Conservation (phyloP, 73 alveolate genomes). For the Paramecium pentaurelia region DNA sequence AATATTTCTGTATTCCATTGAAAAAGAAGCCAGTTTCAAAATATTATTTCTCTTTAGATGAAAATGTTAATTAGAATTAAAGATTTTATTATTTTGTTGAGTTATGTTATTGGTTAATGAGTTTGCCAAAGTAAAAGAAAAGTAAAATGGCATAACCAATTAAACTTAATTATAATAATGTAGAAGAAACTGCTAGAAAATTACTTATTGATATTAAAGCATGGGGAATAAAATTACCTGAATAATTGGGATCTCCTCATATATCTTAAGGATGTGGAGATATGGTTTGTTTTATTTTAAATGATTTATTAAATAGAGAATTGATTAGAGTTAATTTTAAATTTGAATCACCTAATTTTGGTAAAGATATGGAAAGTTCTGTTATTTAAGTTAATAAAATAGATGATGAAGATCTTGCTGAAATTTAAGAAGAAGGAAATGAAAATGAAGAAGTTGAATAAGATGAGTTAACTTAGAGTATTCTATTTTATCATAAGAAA, state of each 20-base stretch:
- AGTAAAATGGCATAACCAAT: slow-evolving; percentile 14
- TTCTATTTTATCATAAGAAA: slow-evolving; percentile 28
- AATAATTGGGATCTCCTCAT: slow-evolving; percentile 46
- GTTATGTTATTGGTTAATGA: slow-evolving; percentile 79
- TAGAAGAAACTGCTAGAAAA: slow-evolving; percentile 62
- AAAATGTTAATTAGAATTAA: slow-evolving; percentile 42
- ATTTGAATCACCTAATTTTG: slow-evolving; percentile 65
- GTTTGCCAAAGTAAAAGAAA: slow-evolving; percentile 59
- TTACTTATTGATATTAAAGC: slow-evolving; percentile 63
- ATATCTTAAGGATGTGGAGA: slow-evolving; percentile 82
- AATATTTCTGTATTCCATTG: slow-evolving; percentile 72
- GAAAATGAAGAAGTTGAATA: slow-evolving; percentile 21
- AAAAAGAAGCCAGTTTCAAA: slow-evolving; percentile 77
- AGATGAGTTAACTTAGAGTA: slow-evolving; percentile 36
- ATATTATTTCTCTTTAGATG: slow-evolving; percentile 75
- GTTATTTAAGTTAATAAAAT: background rate
- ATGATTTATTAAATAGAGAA: slow-evolving; percentile 85
- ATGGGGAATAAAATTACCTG: slow-evolving; percentile 72
- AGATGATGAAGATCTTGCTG: background rate
- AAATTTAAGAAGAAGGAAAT: background rate
- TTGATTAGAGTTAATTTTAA: slow-evolving; percentile 82
- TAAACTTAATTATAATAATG: background rate
- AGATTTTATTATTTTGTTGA: slow-evolving; percentile 66
- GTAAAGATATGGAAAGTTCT: background rate
- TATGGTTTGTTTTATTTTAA: slow-evolving; percentile 76